Evolutionary conservation across 495 filamentous ascomycete genomes (phyloP).

Genomic region (Jackrogersella minutella): DNA sequence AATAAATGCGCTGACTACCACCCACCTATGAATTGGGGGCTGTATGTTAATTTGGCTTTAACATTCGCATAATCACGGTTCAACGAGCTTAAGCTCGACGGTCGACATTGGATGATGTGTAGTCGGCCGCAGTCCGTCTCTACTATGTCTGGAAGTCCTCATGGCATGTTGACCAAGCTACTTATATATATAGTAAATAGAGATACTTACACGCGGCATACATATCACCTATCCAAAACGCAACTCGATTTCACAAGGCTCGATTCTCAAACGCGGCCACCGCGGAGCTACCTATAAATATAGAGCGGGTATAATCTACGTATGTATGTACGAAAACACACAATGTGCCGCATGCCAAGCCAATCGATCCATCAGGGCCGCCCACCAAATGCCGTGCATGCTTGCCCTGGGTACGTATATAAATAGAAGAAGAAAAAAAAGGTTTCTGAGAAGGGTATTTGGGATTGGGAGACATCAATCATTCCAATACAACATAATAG

Average conservation of each 20-base stretch:
- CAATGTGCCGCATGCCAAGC: slow-evolving; percentile 15
- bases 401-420: slow-evolving; percentile 3
- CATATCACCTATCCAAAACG: background rate
- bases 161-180: no score
- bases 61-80: no score
- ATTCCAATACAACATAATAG: slow-evolving; percentile 1
- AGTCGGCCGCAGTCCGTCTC: no score
- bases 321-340: slow-evolving; percentile 26
- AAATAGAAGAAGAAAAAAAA: no score
- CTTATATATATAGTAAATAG: no score
- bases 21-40: no score
- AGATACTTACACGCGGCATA: background rate
- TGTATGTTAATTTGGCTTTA: no score
- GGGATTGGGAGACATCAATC: background rate
- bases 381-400: slow-evolving; percentile 8
- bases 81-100: no score
- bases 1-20: no score
- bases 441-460: background rate
- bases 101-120: no score
- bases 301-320: slow-evolving; percentile 39
- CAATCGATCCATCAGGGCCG: slow-evolving; percentile 27
- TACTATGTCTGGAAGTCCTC: no score
- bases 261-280: slow-evolving; percentile 18
- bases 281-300: slow-evolving; percentile 23
- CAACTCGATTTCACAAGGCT: slow-evolving; percentile 1